Evolutionary conservation across 2,329 filamentous ascomycete genomes (phyloP).

Genomic region (Tolypocladium pustulatum): DNA sequence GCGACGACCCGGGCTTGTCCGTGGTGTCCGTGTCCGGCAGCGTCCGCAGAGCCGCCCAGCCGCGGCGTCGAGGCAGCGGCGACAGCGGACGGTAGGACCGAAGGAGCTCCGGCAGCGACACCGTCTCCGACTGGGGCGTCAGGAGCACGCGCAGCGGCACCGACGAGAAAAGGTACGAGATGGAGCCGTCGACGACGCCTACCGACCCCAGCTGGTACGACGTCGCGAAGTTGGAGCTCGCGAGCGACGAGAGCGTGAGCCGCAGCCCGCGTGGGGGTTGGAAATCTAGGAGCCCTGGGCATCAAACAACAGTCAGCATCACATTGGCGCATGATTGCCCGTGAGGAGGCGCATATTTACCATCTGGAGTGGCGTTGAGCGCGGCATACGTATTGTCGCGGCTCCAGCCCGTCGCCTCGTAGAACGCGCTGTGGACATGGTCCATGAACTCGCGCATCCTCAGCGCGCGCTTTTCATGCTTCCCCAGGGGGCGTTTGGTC

Average conservation of each 20-base stretch:
- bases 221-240: constrained; percentile 86
- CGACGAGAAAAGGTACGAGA: constrained; percentile 93
- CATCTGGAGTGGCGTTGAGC: constrained; percentile 73
- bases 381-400: constrained; percentile 85
- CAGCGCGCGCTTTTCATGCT: constrained; percentile 17
- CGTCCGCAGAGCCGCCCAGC: constrained; percentile 2
- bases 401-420: constrained; percentile 78
- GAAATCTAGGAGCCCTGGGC: constrained; percentile 73
- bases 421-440: constrained; percentile 87
- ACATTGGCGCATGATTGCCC: not conserved
- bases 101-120: constrained; percentile 69
- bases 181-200: constrained; percentile 88
- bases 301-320: not conserved
- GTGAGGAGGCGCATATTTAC: constrained; percentile 39
- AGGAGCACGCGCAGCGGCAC: constrained; percentile 59
- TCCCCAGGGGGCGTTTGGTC: not conserved
- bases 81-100: constrained; percentile 73
- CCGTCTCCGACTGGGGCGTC: constrained; percentile 57
- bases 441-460: constrained; percentile 97
- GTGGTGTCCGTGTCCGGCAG: not conserved
- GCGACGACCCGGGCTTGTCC: constrained; percentile 30
- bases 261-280: constrained; percentile 74
- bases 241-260: constrained; percentile 81
- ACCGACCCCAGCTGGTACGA: constrained; percentile 86
- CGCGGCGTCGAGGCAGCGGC: constrained; percentile 36